Base-by-base conservation (phyloP, 495 filamentous ascomycete genomes). In the Pseudomonodictys pantanalensis region DNA sequence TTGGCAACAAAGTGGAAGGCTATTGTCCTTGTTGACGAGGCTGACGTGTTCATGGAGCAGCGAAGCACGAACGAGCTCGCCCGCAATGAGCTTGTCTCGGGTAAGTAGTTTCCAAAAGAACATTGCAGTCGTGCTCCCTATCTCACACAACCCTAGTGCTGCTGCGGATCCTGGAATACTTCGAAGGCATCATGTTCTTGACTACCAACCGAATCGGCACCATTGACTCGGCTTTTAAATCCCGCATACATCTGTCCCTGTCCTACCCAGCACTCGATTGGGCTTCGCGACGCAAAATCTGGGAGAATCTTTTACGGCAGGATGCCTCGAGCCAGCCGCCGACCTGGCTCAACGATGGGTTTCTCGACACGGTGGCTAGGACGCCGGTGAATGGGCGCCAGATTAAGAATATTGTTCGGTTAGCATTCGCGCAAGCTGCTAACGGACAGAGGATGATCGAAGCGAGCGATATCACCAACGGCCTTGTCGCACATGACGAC, bases 111-210 rank as follows among this genome's bases (percentile, higher is more conserved):
- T 0, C 71, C 5, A 3, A 3, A 41, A 5, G 81, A 2, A 69
- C 73, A 0, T 65, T 84, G 0, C 80, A 83, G 42, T 83, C 80
- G 57, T 84, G 83, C 47, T 48, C 69, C 0, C 81, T 81, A 1
- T 78, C 78, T 83, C 58, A 64, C n/a, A n/a, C n/a, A n/a, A n/a
- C n/a, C n/a, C n/a, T 83, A 50, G 32, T 39, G 1, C 17, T 52
- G 8, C 30, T 52, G 3, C 49, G 54, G 8, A 18, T 12, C 5
- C 10, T 52, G 9, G 58, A 61, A 42, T 61, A 53, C 22, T 61
- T 25, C 42, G 12, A 55, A 24, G 49, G 58, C 9, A 35, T 61
- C 6, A 30, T 53, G 39, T 46, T 61, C 29, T 22, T 61, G 12
- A 61, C 58, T 1, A 61, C 58, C 15, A 61, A 61, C 41, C 48